These are phyloP conservation scores for Xylaria grammica DNA, from an alignment of 495 filamentous ascomycete genomes.

Conservation along the genomic window DNA sequence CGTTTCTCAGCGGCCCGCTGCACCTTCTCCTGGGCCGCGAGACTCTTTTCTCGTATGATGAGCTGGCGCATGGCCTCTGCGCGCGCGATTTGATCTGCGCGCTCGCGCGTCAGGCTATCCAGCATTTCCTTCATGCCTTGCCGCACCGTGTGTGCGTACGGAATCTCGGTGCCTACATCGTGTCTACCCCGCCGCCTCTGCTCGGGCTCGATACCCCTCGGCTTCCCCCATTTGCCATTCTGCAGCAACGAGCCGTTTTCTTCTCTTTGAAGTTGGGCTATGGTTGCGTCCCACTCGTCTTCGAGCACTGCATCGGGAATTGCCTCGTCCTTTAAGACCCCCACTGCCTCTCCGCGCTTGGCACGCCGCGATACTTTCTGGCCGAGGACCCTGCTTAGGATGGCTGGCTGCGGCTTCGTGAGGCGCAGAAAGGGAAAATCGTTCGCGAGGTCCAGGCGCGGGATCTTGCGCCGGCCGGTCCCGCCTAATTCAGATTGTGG, in stretches of 20 bases:
- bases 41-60: conserved; percentile 50
- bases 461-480: conserved; percentile 61
- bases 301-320: conserved; percentile 57
- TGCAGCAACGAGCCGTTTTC: conserved; percentile 24
- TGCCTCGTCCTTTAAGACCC: conserved; percentile 26
- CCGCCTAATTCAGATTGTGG: conserved; percentile 48
- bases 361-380: conserved; percentile 50
- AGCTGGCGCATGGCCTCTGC: conserved; percentile 54
- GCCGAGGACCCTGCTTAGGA: conserved; percentile 61
- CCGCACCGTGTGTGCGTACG: conserved; percentile 12
- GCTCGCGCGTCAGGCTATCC: conserved; percentile 26
- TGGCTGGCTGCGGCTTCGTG: conserved; percentile 68
- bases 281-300: conserved; percentile 61
- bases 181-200: conserved; percentile 21
- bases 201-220: too few relatives aligned
- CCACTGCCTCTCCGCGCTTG: conserved; percentile 37
- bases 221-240: conserved; percentile 5
- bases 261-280: conserved; percentile 29
- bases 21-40: conserved; percentile 48
- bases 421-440: conserved; percentile 73
- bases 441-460: conserved; percentile 61
- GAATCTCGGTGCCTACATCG: neutral
- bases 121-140: conserved; percentile 22
- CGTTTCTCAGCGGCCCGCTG: conserved; percentile 24
- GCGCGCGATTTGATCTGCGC: conserved; percentile 40